Evolutionary conservation across 441 rosid species (phyloP).

Genomic region (Eutrema salsugineum): DNA sequence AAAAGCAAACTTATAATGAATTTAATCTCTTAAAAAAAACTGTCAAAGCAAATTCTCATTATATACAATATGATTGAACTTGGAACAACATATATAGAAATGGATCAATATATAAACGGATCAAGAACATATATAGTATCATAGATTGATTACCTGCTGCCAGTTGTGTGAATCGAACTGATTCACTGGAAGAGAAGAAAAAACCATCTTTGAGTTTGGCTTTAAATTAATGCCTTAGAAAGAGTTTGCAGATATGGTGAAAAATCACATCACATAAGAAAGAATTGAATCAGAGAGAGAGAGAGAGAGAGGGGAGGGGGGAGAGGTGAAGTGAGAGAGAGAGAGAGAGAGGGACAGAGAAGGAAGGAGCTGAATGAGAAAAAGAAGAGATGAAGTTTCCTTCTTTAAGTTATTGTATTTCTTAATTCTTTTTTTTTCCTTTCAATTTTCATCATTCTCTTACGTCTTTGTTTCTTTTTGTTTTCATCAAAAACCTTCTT

Average conservation of each 20-base stretch:
- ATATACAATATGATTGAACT: neutral
- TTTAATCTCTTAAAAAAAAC: too few relatives aligned
- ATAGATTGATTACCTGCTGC: constrained; percentile 43
- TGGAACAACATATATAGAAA: neutral
- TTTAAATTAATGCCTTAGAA: constrained; percentile 21
- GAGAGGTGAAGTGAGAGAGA: constrained; percentile 30
- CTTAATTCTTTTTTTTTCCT: neutral
- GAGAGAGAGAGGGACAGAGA: constrained; percentile 21
- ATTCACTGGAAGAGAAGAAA: constrained; percentile 53
- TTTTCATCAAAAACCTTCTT: constrained; percentile 41
- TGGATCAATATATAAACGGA: neutral
- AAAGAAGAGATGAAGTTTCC: constrained; percentile 34
- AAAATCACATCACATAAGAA: constrained; percentile 51
- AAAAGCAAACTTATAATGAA: too few relatives aligned
- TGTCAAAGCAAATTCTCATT: neutral
- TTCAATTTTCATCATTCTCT: constrained; percentile 24
- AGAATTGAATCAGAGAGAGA: constrained; percentile 26
- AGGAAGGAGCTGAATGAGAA: constrained; percentile 35
- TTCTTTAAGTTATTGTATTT: constrained; percentile 26
- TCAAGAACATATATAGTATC: constrained; percentile 4
- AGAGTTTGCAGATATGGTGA: constrained; percentile 42
- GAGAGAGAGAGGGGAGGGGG: constrained; percentile 33
- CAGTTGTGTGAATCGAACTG: constrained; percentile 55
- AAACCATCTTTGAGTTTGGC: constrained; percentile 38
- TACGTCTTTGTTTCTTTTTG: constrained; percentile 36